phyloP scores from a whole-genome alignment of 225 moss, liverwort and hornwort genomes.

The Asterella californica region DNA sequence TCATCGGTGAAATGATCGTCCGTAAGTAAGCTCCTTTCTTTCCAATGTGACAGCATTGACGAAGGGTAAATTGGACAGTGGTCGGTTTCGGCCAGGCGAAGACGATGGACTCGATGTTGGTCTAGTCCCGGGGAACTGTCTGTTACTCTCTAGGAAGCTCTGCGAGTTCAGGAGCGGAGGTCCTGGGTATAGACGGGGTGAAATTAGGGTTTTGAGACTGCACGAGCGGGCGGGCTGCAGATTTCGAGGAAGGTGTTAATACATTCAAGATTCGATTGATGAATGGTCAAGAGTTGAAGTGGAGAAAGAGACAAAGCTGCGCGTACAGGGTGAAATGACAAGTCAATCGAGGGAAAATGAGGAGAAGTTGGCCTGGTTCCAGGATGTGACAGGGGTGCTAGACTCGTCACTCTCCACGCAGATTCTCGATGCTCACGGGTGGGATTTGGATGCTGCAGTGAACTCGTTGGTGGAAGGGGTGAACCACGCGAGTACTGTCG shows the following conservation, averaged over 20 bases:
- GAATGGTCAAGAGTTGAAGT: conserved; percentile 20
- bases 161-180: background rate
- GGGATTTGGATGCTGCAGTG: conserved; percentile 93
- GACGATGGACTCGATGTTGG: background rate
- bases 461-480: conserved; percentile 60
- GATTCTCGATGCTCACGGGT: conserved; percentile 89
- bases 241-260: background rate
- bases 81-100: background rate
- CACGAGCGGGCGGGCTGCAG: background rate
- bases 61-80: background rate
- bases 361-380: conserved; percentile 79
- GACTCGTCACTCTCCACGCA: conserved; percentile 65
- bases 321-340: conserved; percentile 25
- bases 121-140: background rate
- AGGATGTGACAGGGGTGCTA: conserved; percentile 86
- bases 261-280: conserved; percentile 15
- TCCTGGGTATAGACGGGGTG: background rate
- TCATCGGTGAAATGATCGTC: background rate
- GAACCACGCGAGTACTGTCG: conserved; percentile 8
- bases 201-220: background rate
- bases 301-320: background rate
- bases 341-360: conserved; percentile 51
- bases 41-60: background rate
- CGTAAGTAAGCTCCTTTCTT: background rate
- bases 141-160: background rate